Conservation (phyloP, 2,329 filamentous ascomycete genomes). For the Fusarium pseudocircinatum region DNA sequence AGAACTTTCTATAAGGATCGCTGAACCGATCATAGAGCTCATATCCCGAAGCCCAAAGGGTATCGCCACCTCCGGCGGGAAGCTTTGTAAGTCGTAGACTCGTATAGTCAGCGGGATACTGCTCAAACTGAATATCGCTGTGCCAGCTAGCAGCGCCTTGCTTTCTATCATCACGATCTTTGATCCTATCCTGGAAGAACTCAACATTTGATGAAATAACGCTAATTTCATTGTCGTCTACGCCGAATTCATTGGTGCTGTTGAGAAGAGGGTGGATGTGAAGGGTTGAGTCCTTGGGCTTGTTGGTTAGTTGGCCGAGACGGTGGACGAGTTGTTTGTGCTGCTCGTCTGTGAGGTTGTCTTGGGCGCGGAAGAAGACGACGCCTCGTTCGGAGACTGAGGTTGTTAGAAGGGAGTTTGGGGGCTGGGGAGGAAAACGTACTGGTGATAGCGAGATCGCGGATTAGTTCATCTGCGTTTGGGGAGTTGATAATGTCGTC, state of each 20-base stretch:
- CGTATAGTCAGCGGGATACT: slow-evolving; percentile 65
- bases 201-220: slow-evolving; percentile 60
- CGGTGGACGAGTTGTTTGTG: slow-evolving; percentile 69
- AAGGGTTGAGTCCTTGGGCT: slow-evolving; percentile 64
- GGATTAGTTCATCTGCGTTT: slow-evolving; percentile 64
- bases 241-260: slow-evolving; percentile 61
- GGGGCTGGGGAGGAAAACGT: slow-evolving; percentile 9
- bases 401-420: not conserved
- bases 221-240: slow-evolving; percentile 64
- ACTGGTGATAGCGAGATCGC: slow-evolving; percentile 71
- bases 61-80: slow-evolving; percentile 65
- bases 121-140: slow-evolving; percentile 68
- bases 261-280: slow-evolving; percentile 70
- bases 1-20: slow-evolving; percentile 59
- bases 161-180: slow-evolving; percentile 43
- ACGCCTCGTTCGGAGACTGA: slow-evolving; percentile 70
- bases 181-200: not conserved
- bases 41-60: slow-evolving; percentile 69
- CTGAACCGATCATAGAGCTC: slow-evolving; percentile 67
- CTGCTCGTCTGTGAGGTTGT: slow-evolving; percentile 64
- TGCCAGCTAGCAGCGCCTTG: slow-evolving; percentile 51
- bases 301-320: slow-evolving; percentile 68
- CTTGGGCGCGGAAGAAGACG: slow-evolving; percentile 71
- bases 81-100: slow-evolving; percentile 62
- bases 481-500: slow-evolving; percentile 56